These are phyloP conservation scores for Tuber brumale DNA, from an alignment of 495 filamentous ascomycete species.

Conservation along the genomic window DNA sequence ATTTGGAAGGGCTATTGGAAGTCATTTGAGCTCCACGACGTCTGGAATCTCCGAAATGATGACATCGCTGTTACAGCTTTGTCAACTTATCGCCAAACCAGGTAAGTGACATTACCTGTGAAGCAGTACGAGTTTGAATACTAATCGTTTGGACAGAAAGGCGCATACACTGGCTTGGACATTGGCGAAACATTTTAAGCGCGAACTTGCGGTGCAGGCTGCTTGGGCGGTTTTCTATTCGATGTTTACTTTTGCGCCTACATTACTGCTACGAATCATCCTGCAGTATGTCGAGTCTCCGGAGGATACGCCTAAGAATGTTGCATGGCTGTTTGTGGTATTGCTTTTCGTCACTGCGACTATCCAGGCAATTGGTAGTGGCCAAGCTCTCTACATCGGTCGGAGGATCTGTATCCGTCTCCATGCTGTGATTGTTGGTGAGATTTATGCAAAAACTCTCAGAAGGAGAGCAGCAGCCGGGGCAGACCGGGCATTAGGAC, in stretches of 20 bases:
- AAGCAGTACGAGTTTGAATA: slow-evolving; percentile 2
- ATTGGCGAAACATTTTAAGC: slow-evolving; percentile 74
- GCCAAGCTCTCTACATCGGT: slow-evolving; percentile 87
- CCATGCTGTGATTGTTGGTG: slow-evolving; percentile 90
- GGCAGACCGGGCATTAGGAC: slow-evolving; percentile 60
- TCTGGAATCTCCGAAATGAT: slow-evolving; percentile 84
- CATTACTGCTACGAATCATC: slow-evolving; percentile 81
- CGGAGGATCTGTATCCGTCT: slow-evolving; percentile 88
- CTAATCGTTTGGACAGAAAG: slow-evolving; percentile 54
- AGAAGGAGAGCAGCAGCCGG: slow-evolving; percentile 79
- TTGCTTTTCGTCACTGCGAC: slow-evolving; percentile 75
- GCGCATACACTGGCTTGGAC: slow-evolving; percentile 74
- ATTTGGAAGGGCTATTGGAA: slow-evolving; percentile 87
- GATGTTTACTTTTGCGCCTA: slow-evolving; percentile 81
- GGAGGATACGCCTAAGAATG: slow-evolving; percentile 67
- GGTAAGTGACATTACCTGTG: slow-evolving; percentile 19
- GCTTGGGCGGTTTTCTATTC: slow-evolving; percentile 71
- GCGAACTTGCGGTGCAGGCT: slow-evolving; percentile 67
- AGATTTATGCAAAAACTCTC: slow-evolving; percentile 96
- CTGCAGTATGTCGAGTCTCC: slow-evolving; percentile 88
- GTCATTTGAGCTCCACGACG: slow-evolving; percentile 69
- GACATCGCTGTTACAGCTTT: slow-evolving; percentile 79
- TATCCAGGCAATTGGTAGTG: slow-evolving; percentile 69
- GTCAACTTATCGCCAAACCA: slow-evolving; percentile 67
- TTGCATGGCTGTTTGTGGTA: slow-evolving; percentile 93